Conservation (phyloP, 768 basidiomycete genomes). For the Agrocybe praecox region DNA sequence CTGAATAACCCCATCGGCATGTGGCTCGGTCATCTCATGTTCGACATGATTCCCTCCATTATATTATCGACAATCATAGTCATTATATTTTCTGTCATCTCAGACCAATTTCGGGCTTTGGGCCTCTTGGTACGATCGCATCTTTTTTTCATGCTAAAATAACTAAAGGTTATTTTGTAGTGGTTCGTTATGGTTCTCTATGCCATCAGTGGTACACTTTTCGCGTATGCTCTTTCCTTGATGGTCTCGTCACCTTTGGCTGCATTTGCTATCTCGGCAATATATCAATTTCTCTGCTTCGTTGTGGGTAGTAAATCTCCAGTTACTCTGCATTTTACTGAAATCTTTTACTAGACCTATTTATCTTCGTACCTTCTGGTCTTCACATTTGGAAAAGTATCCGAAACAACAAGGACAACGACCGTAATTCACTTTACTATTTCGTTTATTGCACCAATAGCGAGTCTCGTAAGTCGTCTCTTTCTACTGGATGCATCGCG, state of each 20-base stretch:
- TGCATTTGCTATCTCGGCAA: constrained; percentile 73
- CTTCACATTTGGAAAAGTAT: constrained; percentile 70
- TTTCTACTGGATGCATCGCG: neutral
- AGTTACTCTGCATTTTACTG: neutral
- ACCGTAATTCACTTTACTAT: constrained; percentile 72
- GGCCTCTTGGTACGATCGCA: constrained; percentile 29
- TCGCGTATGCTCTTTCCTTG: constrained; percentile 68
- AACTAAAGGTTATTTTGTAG: constrained; percentile 32
- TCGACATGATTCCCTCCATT: constrained; percentile 64
- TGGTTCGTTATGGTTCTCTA: constrained; percentile 76
- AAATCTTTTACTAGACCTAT: constrained; percentile 46
- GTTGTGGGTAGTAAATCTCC: constrained; percentile 49
- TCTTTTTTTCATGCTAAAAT: neutral
- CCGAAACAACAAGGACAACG: constrained; percentile 53
- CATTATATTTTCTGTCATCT: constrained; percentile 57
- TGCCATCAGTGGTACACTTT: constrained; percentile 66
- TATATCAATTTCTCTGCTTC: constrained; percentile 74
- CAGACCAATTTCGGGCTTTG: constrained; percentile 68
- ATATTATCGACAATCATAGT: constrained; percentile 65
- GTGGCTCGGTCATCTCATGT: constrained; percentile 80
- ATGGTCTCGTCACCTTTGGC: constrained; percentile 66
- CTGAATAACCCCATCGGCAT: constrained; percentile 68
- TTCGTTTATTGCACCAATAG: constrained; percentile 69
- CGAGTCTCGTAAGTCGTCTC: constrained; percentile 57
- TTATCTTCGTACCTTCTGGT: constrained; percentile 69